These are phyloP conservation scores for Paramecium pentaurelia DNA, from an alignment of 73 alveolate genomes.

Conservation along the genomic window DNA sequence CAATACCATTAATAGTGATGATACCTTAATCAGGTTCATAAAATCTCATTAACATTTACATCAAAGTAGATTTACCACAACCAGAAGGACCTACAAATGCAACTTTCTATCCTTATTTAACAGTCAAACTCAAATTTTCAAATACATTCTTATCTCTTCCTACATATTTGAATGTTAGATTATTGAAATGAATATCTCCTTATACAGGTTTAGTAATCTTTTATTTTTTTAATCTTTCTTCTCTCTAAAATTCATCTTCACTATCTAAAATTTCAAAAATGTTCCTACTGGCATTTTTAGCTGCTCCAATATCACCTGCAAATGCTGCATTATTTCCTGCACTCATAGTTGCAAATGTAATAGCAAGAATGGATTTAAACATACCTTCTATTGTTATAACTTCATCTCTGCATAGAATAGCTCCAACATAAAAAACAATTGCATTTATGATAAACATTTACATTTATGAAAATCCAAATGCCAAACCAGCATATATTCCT, in stretches of 20 bases:
- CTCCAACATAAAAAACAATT: slow-evolving; percentile 76
- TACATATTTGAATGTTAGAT: slow-evolving; percentile 74
- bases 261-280: slow-evolving; percentile 60
- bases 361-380: slow-evolving; percentile 74
- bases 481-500: slow-evolving; percentile 74
- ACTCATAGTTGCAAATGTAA: slow-evolving; percentile 80
- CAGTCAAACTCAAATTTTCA: slow-evolving; percentile 65
- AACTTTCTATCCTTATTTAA: slow-evolving; percentile 79
- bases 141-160: slow-evolving; percentile 64
- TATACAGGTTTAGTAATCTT: slow-evolving; percentile 13
- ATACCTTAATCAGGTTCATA: slow-evolving; percentile 91
- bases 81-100: slow-evolving; percentile 84
- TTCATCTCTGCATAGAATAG: slow-evolving; percentile 62
- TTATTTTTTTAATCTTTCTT: neutral
- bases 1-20: slow-evolving; percentile 77
- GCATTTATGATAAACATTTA: slow-evolving; percentile 78
- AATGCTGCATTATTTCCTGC: slow-evolving; percentile 78
- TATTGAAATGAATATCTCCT: slow-evolving; percentile 75
- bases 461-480: slow-evolving; percentile 78
- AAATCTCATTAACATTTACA: slow-evolving; percentile 89
- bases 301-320: slow-evolving; percentile 83
- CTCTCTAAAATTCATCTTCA: slow-evolving; percentile 61
- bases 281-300: slow-evolving; percentile 61
- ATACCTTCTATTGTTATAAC: slow-evolving; percentile 66
- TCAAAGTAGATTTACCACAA: slow-evolving; percentile 86